phyloP scores from a whole-genome alignment of 306 rosid species.

The Sphenostylis stenocarpa region DNA sequence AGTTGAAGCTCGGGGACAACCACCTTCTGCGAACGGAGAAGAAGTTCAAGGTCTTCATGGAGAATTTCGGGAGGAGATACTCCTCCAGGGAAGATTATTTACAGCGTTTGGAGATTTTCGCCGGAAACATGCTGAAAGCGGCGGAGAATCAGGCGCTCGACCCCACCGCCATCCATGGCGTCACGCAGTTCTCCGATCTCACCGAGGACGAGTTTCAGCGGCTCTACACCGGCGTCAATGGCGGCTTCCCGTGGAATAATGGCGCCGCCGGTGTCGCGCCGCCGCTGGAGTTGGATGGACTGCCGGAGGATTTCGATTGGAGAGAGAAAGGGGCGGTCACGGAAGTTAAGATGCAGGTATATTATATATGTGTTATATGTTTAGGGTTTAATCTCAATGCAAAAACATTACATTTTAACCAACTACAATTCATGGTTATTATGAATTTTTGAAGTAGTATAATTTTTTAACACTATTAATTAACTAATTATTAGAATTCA shows the following conservation, averaged over 20 bases:
- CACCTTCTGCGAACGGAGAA: slow-evolving; percentile 51
- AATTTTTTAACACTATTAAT: no score
- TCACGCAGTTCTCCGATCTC: slow-evolving; percentile 81
- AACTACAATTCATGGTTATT: no score
- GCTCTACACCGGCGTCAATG: slow-evolving; percentile 56
- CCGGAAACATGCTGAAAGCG: slow-evolving; percentile 62
- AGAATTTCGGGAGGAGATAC: slow-evolving; percentile 60
- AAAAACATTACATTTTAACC: not conserved
- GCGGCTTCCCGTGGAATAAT: slow-evolving; percentile 15
- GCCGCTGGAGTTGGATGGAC: slow-evolving; percentile 41
- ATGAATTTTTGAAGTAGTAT: not conserved
- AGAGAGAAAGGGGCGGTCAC: slow-evolving; percentile 91
- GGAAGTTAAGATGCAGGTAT: slow-evolving; percentile 79
- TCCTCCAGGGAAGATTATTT: slow-evolving; percentile 68
- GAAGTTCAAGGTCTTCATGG: slow-evolving; percentile 65
- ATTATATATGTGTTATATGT: not conserved
- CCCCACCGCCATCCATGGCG: slow-evolving; percentile 82
- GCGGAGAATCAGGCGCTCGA: slow-evolving; percentile 78
- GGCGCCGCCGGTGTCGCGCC: slow-evolving; percentile 15
- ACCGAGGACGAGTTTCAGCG: slow-evolving; percentile 65
- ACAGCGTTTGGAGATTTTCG: slow-evolving; percentile 69
- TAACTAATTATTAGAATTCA: no score
- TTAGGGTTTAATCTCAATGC: not conserved
- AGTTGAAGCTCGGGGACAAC: slow-evolving; percentile 26
- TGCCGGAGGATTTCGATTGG: slow-evolving; percentile 92